Base-by-base conservation (phyloP, 805 yeast species). In the Komagataella populi region DNA sequence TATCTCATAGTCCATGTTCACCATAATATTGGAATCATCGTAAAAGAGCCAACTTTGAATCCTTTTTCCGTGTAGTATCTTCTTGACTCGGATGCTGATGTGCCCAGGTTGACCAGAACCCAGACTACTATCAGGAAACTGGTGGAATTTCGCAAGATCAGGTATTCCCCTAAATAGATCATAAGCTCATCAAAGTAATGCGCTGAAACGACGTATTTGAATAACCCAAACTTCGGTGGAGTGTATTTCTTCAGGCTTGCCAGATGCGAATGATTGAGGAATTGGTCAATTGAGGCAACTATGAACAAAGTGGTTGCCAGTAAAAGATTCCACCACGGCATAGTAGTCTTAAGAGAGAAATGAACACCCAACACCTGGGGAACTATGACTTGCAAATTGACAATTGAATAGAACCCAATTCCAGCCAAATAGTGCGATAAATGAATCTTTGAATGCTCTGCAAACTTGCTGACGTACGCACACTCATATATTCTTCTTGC, bases 111-210 rank as follows among this genome's bases (percentile, higher is more conserved):
- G 8, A 68, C 62, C 6, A 62, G 50, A 8, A 74, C 81, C 70
- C 70, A 67, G 57, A 65, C 1, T 52, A 52, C 57, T 50, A 68
- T 51, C 59, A 64, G 30, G 56, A 57, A 6, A 54, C 62, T 56
- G 12, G 55, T 56, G 2, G 7, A 7, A 12, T 58, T 63, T 8
- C 48, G 44, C 1, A 60, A 48, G 8, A 63, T 12, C 0, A 61
- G 16, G 3, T 53, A 44, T 16, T 63, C 57, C 1, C 74, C 59
- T 0, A 67, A 48, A 57, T 85, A 85, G 2, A 85, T 72, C 43
- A 74, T 23, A 6, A 81, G 66, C 59, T 85, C 95, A 61, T 83
- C 83, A 17, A 80, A 66, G 57, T 84, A 85, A 62, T 85, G 95
- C 0, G 91, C 84, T 56, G 83, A 77, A 16, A 79, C 68, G 1